Conservation (phyloP, 768 basidiomycete species). For the Leucocoprinus leucothites region DNA sequence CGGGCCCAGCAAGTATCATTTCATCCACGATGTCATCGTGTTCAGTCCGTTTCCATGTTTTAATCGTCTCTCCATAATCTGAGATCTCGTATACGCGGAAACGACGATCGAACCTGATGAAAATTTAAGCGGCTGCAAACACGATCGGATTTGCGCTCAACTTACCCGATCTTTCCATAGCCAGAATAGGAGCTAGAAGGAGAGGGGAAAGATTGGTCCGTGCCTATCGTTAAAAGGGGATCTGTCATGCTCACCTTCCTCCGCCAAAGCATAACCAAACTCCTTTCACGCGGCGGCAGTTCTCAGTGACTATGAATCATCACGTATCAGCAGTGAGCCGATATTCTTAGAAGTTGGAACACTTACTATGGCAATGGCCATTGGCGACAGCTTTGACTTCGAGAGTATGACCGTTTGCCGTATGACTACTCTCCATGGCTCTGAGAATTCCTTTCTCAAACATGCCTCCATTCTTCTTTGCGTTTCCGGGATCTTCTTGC, state of each 20-base stretch:
- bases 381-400: conserved; percentile 90
- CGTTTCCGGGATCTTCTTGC: conserved; percentile 55
- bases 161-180: conserved; percentile 74
- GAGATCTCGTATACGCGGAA: conserved; percentile 88
- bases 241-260: conserved; percentile 55
- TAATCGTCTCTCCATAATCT: conserved; percentile 89
- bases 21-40: conserved; percentile 64
- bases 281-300: conserved; percentile 80
- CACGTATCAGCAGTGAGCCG: not conserved
- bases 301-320: conserved; percentile 66
- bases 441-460: conserved; percentile 77
- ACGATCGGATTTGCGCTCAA: conserved; percentile 7
- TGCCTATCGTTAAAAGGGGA: not conserved
- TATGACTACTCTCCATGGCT: conserved; percentile 69
- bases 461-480: conserved; percentile 76
- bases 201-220: not conserved
- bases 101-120: conserved; percentile 77
- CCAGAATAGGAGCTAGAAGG: conserved; percentile 69
- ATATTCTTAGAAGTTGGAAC: not conserved
- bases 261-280: conserved; percentile 93
- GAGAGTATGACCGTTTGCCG: conserved; percentile 38
- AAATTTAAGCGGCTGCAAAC: not conserved
- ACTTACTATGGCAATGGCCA: conserved; percentile 84
- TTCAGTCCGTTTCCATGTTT: conserved; percentile 82
- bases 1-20: conserved; percentile 45